phyloP scores from a whole-genome alignment of 805 yeast genomes.

The Starmerella stellata region DNA sequence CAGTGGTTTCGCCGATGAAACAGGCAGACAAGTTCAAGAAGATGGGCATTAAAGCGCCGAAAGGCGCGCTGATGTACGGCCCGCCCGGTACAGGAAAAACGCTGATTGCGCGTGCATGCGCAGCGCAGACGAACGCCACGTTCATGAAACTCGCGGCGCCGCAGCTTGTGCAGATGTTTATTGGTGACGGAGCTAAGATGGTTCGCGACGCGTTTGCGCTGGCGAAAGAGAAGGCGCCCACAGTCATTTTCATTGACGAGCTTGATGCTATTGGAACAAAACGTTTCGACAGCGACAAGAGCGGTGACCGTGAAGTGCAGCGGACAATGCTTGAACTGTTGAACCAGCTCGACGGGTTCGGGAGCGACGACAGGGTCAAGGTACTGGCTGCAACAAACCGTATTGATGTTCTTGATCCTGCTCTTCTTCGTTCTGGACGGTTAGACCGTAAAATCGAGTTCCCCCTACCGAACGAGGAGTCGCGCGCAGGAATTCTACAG shows the following conservation, averaged over 20 bases:
- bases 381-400: slow-evolving; percentile 96
- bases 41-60: slow-evolving; percentile 92
- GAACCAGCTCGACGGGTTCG: slow-evolving; percentile 95
- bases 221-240: slow-evolving; percentile 96
- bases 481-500: slow-evolving; percentile 89
- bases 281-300: slow-evolving; percentile 90
- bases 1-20: slow-evolving; percentile 95
- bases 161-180: slow-evolving; percentile 92
- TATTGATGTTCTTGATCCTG: slow-evolving; percentile 97
- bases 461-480: slow-evolving; percentile 94
- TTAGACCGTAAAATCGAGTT: slow-evolving; percentile 95
- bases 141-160: slow-evolving; percentile 94
- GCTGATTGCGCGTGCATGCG: slow-evolving; percentile 91
- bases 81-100: slow-evolving; percentile 99
- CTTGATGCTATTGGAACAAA: slow-evolving; percentile 97
- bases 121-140: slow-evolving; percentile 96
- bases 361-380: slow-evolving; percentile 90
- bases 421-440: slow-evolving; percentile 90
- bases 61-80: slow-evolving; percentile 96
- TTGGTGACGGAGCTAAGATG: slow-evolving; percentile 96
- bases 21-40: slow-evolving; percentile 91
- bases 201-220: slow-evolving; percentile 94
- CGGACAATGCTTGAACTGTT: slow-evolving; percentile 97
- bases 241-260: slow-evolving; percentile 94
- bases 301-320: slow-evolving; percentile 97